These are phyloP conservation scores for Lagenaria siceraria DNA, from an alignment of 306 rosid genomes.

Conservation along the genomic window DNA sequence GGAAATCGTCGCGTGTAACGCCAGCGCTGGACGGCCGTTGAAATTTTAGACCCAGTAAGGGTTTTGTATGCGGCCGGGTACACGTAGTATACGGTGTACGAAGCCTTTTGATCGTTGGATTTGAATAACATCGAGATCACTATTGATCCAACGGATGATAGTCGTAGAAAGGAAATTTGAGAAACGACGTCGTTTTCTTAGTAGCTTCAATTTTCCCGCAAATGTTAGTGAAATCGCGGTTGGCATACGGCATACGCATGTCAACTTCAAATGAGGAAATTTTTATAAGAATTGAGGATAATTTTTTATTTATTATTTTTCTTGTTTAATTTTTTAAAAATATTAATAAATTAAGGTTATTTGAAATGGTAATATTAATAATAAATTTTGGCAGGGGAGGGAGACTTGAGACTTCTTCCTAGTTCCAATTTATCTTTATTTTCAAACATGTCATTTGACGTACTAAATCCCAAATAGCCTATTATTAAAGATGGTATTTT, in stretches of 20 bases:
- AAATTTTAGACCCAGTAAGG: slow-evolving; percentile 7
- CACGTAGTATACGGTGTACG: neutral
- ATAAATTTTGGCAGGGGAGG: neutral
- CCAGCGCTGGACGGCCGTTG: slow-evolving; percentile 50
- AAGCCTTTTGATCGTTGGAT: neutral
- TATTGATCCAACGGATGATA: neutral
- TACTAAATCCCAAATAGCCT: neutral
- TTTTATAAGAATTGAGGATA: neutral
- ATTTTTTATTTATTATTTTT: neutral
- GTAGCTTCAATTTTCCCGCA: neutral
- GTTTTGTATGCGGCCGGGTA: neutral
- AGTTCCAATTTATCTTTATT: neutral
- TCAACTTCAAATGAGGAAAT: neutral
- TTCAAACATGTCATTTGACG: neutral
- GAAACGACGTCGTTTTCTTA: neutral
- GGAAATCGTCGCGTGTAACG: slow-evolving; percentile 15
- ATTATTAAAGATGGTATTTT: too few relatives aligned
- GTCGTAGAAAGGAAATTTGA: neutral
- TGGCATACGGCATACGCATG: neutral
- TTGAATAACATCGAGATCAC: neutral
- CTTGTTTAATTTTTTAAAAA: neutral
- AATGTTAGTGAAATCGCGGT: neutral
- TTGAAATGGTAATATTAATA: neutral
- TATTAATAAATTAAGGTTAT: neutral
- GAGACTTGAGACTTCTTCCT: neutral